Evolutionary conservation across 1,139 yeast species (phyloP).

Genomic region (Yamadazyma songkhlaensis): DNA sequence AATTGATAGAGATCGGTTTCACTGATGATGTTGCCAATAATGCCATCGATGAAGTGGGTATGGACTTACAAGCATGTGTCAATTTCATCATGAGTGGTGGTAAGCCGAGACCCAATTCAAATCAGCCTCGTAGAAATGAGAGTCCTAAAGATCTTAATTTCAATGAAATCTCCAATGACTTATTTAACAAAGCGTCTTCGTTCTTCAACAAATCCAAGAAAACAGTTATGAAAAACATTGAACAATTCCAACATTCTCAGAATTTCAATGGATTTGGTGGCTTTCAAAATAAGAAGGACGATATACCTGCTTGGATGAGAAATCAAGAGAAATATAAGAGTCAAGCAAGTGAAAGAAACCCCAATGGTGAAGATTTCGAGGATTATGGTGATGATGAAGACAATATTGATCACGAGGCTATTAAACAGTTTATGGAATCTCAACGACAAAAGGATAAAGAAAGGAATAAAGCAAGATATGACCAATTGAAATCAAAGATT

Average conservation of each 20-base stretch:
- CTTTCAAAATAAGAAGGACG: constrained; percentile 16
- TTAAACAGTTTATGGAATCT: constrained; percentile 34
- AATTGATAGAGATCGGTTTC: constrained; percentile 79
- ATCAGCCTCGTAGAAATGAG: neutral
- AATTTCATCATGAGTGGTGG: constrained; percentile 56
- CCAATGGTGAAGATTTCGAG: constrained; percentile 30
- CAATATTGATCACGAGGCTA: constrained; percentile 42
- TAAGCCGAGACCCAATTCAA: neutral
- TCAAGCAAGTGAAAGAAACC: constrained; percentile 37
- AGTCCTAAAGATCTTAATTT: constrained; percentile 27
- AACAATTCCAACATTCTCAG: constrained; percentile 44
- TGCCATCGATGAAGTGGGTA: constrained; percentile 59
- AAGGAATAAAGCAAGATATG: constrained; percentile 26
- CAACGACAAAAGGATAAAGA: constrained; percentile 42
- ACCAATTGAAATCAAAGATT: constrained; percentile 16
- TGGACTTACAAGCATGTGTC: constrained; percentile 64
- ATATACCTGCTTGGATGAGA: constrained; percentile 79
- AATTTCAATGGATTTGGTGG: neutral
- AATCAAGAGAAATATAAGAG: constrained; percentile 49
- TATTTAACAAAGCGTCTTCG: constrained; percentile 61
- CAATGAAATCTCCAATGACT: constrained; percentile 59
- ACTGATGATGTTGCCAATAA: constrained; percentile 55
- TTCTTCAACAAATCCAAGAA: constrained; percentile 60
- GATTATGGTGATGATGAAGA: constrained; percentile 47
- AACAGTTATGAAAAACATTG: constrained; percentile 63